phyloP scores from a whole-genome alignment of 176 grass and related monocot species.

The Juncus inflexus region DNA sequence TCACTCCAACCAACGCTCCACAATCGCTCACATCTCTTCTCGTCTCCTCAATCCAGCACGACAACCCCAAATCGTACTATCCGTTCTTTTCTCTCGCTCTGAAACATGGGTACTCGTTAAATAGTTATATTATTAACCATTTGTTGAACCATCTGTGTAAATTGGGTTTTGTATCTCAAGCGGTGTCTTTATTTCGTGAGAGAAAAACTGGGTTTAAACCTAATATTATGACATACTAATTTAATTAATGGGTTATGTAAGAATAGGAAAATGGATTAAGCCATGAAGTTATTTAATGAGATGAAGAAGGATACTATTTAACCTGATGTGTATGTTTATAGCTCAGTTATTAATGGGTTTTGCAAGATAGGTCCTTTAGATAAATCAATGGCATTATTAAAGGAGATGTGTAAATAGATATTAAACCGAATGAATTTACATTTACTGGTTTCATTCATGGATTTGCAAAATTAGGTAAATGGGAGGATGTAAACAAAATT shows the following conservation, averaged over 20 bases:
- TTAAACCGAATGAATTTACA: not conserved
- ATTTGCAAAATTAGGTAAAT: conserved; percentile 22
- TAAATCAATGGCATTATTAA: conserved; percentile 27
- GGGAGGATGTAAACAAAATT: conserved; percentile 15
- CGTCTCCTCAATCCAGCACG: conserved; percentile 12
- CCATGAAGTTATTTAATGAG: conserved; percentile 20
- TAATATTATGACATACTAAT: conserved; percentile 29
- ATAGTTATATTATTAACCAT: conserved; percentile 23
- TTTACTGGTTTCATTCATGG: conserved; percentile 23
- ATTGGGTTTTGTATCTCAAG: conserved; percentile 14
- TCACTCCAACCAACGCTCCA: not conserved
- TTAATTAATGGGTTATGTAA: conserved; percentile 33
- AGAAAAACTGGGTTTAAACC: not conserved
- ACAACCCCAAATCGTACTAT: not conserved
- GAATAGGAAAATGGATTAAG: conserved; percentile 26
- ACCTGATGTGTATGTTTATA: conserved; percentile 25
- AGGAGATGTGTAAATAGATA: conserved; percentile 22
- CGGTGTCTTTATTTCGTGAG: conserved; percentile 30
- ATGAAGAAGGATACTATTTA: conserved; percentile 10
- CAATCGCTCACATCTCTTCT: conserved; percentile 13
- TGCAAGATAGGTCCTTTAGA: conserved; percentile 27
- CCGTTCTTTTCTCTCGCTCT: conserved; percentile 31
- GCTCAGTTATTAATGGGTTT: conserved; percentile 19
- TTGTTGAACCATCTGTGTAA: conserved; percentile 27
- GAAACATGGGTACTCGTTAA: conserved; percentile 24